A percentile compares a stretch with the other conserved stretches of the same genome.
phyloP scores from a whole-genome alignment of 805 yeast species.

The Gaillardinia entomophila region DNA sequence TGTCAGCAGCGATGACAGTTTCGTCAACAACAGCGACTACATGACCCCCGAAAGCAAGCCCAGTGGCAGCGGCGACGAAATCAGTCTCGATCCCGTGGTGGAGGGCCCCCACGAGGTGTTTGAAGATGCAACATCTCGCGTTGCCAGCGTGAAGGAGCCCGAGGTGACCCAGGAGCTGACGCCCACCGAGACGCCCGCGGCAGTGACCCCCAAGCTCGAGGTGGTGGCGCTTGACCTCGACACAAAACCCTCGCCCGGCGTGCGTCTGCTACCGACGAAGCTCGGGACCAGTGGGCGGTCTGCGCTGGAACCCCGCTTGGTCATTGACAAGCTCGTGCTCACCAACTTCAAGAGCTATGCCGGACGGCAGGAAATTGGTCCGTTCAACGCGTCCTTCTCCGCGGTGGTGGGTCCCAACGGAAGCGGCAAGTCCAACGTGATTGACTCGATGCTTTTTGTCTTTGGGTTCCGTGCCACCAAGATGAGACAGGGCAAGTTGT shows the following conservation, averaged over 20 bases:
- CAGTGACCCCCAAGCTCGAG: neutral
- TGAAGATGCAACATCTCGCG: conserved; percentile 1
- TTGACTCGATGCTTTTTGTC: conserved; percentile 92
- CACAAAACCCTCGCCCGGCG: neutral
- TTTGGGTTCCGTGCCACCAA: conserved; percentile 95
- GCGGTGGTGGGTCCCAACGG: conserved; percentile 99
- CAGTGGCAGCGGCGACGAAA: neutral
- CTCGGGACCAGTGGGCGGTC: conserved; percentile 26
- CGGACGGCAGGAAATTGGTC: conserved; percentile 89
- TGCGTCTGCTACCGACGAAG: conserved; percentile 2
- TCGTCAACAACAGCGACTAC: conserved; percentile 37
- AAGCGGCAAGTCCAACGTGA: conserved; percentile 95
- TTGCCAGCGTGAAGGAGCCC: neutral
- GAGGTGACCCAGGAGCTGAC: neutral
- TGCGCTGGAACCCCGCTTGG: conserved; percentile 51
- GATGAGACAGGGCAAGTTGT: conserved; percentile 93
- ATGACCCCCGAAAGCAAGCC: conserved; percentile 1
- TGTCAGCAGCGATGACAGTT: conserved; percentile 20
- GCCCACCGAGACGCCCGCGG: neutral
- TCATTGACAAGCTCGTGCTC: conserved; percentile 66
- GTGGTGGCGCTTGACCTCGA: neutral
- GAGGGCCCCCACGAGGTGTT: conserved; percentile 3
- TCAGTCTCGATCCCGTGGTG: conserved; percentile 1
- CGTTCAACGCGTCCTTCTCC: conserved; percentile 87
- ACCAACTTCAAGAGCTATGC: conserved; percentile 94